Evolutionary conservation across 192 early-diverging fungal genomes (phyloP).

Genomic region (Backusella westeae): DNA sequence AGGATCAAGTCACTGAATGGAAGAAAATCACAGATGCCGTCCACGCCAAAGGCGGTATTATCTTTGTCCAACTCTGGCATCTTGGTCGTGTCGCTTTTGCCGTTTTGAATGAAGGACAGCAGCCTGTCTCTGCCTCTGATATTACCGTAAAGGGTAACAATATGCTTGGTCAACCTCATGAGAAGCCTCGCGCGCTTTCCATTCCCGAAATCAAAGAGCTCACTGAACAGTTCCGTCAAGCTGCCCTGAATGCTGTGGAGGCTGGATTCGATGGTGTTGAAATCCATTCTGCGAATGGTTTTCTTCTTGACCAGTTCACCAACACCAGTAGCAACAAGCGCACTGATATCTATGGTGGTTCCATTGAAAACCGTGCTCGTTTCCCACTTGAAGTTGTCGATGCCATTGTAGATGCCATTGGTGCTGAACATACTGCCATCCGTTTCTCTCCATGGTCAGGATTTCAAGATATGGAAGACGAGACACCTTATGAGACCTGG

Average conservation of each 20-base stretch:
- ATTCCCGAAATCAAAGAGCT: constrained; percentile 65
- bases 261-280: constrained; percentile 89
- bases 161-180: constrained; percentile 1
- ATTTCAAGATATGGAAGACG: constrained; percentile 37
- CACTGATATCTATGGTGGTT: constrained; percentile 44
- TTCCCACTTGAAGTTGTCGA: constrained; percentile 30
- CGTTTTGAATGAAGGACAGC: not conserved
- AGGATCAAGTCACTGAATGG: not conserved
- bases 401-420: constrained; percentile 22
- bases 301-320: constrained; percentile 79
- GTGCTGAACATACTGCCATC: constrained; percentile 31
- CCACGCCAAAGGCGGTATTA: not conserved
- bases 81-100: not conserved
- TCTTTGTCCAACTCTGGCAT: not conserved
- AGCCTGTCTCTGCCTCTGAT: too few species aligned
- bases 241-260: constrained; percentile 63
- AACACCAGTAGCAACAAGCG: constrained; percentile 76
- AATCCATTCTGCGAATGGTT: constrained; percentile 90
- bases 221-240: constrained; percentile 56
- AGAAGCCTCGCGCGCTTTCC: constrained; percentile 56
- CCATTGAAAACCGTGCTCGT: constrained; percentile 28
- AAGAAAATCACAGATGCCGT: not conserved
- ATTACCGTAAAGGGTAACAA: too few species aligned
- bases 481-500: constrained; percentile 27
- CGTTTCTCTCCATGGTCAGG: constrained; percentile 28